Evolutionary conservation across 2,329 filamentous ascomycete genomes (phyloP).

Genomic region (Pestalotiopsis sp.): DNA sequence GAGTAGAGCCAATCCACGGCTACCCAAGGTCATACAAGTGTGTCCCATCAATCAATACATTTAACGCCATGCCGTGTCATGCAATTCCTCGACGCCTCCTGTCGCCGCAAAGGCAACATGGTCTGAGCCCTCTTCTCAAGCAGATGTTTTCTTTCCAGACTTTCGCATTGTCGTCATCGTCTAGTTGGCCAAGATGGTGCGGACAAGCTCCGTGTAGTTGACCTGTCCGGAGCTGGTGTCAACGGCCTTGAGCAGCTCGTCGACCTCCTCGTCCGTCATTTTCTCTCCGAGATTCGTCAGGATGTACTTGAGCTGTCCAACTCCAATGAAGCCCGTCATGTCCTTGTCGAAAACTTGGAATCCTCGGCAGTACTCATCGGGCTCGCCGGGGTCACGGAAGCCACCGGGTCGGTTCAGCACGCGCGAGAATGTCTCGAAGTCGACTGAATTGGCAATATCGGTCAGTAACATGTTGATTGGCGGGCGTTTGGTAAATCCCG

Average conservation of each 20-base stretch:
- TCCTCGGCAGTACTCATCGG: conserved; percentile 96
- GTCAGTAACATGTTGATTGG: neutral
- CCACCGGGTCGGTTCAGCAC: conserved; percentile 96
- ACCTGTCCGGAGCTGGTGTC: conserved; percentile 96
- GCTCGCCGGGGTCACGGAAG: conserved; percentile 97
- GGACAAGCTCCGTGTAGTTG: conserved; percentile 91
- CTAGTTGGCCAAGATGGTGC: conserved; percentile 85
- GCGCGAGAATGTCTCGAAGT: conserved; percentile 96
- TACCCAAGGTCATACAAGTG: conserved; percentile 15
- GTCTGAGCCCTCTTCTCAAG: neutral
- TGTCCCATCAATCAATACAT: conserved; percentile 17
- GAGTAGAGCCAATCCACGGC: conserved; percentile 12
- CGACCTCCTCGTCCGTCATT: conserved; percentile 98
- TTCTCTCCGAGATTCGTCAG: conserved; percentile 98
- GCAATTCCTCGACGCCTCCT: conserved; percentile 15
- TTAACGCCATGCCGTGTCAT: conserved; percentile 18
- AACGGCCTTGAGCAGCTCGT: conserved; percentile 97
- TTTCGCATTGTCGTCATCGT: neutral
- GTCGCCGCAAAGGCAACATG: neutral
- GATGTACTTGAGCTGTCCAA: conserved; percentile 97
- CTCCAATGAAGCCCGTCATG: conserved; percentile 95
- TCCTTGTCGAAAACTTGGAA: conserved; percentile 99
- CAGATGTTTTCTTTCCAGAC: neutral
- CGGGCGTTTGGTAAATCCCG: neutral
- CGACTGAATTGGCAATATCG: conserved; percentile 61